phyloP scores from a whole-genome alignment of 805 yeast genomes.

The Cyberlindnera euphorbiae region DNA sequence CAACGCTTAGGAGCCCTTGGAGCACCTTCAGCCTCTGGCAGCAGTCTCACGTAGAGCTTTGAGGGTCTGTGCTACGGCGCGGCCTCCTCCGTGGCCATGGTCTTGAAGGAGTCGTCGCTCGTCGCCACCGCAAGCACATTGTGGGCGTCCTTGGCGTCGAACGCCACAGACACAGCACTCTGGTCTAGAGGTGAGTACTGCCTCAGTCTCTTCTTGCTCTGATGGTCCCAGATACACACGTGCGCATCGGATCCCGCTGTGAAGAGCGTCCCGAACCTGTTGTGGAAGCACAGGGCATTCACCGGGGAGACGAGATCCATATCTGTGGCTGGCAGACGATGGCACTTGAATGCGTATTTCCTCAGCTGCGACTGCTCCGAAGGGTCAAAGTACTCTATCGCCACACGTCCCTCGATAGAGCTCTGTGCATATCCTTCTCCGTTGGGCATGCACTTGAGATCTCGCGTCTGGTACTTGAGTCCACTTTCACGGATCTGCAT shows the following conservation, averaged over 20 bases:
- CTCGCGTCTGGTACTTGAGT: constrained; percentile 59
- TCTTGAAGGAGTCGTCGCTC: constrained; percentile 46
- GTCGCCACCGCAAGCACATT: constrained; percentile 39
- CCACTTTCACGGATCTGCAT: constrained; percentile 55
- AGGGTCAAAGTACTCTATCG: constrained; percentile 62
- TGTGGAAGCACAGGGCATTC: constrained; percentile 74
- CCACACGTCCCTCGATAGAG: constrained; percentile 79
- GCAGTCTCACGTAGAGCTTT: constrained; percentile 14
- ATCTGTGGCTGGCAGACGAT: constrained; percentile 44
- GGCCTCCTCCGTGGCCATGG: constrained; percentile 29
- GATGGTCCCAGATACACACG: constrained; percentile 87
- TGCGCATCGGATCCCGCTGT: constrained; percentile 93
- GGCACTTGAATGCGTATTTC: constrained; percentile 80
- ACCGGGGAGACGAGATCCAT: constrained; percentile 68
- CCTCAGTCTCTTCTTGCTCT: constrained; percentile 70
- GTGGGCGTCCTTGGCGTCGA: constrained; percentile 27
- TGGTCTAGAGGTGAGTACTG: constrained; percentile 52
- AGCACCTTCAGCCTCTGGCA: constrained; percentile 18
- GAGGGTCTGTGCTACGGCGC: no score
- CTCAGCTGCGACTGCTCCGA: constrained; percentile 35
- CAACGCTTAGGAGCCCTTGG: no score
- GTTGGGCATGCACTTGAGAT: constrained; percentile 49
- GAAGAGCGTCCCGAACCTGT: constrained; percentile 67
- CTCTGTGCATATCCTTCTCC: constrained; percentile 59
- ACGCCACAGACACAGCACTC: constrained; percentile 39